Base-by-base conservation (phyloP, 2,329 filamentous ascomycete species). In the Ascosphaera apis region DNA sequence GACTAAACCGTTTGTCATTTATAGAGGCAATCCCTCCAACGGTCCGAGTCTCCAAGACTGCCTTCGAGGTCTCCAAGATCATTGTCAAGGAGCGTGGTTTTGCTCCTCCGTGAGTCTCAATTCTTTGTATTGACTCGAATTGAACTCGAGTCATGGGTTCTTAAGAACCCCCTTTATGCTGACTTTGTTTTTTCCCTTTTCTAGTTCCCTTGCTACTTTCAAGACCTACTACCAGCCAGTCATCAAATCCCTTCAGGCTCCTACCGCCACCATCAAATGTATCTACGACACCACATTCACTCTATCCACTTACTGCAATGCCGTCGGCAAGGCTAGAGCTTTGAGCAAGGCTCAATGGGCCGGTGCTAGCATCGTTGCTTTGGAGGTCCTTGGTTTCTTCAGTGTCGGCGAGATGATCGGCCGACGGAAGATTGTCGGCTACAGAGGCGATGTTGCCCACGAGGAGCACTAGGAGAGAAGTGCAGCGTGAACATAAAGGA, bases 341-440 rank as follows among this genome's bases (percentile, higher is more conserved):
- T 49, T 88, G 49, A 76, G 71, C 57, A 64, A 61, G 45, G 66
- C 72, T 47, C 76, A 91, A 58, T 55, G 86, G 47, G 67, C 69
- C 37, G 60, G 76, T 37, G 76, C 68, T 41, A 80, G 78, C 47
- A 78, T 98, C 40, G 63, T 93, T 42, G 60, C 67, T 34, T 84
- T 84, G 38, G 86, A 98, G 63, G 69, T 82, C 35, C 61, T 98
- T 46, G 88, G 88, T 42, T 98, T 98, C 71, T 98, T 95, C 69
- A 91, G 84, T 42, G 72, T 95, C 37, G 88, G 88, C 45, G 84
- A 95, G 69, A 95, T 98, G 58, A 74, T 98, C 50, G 88, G 88
- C 50, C 72, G 84, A 52, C 72, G 88, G 64, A 95, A 98, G 77
- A 58, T 98, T 48, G 67, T 98, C 48, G 88, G 88, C 44, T 98